Percentiles rank a stretch among this genome's conserved stretches.
Evolutionary conservation across 352 stramenopile species (phyloP).

Genomic region (Globisporangium emineosum): DNA sequence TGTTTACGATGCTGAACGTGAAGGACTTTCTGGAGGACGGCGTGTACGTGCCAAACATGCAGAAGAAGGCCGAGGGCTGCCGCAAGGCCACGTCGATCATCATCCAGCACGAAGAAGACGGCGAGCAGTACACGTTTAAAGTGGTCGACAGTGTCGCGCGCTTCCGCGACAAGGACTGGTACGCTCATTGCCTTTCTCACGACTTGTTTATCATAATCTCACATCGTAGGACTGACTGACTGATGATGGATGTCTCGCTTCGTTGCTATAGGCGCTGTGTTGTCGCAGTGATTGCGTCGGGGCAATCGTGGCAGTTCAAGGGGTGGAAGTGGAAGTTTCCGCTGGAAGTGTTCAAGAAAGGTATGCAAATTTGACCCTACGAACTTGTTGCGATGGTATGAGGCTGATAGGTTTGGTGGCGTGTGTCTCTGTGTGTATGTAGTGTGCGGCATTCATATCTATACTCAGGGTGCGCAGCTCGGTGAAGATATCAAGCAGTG

Average conservation of each 20-base stretch:
- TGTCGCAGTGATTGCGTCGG: slow-evolving; percentile 87
- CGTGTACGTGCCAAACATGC: slow-evolving; percentile 72
- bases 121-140: slow-evolving; percentile 83
- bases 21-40: slow-evolving; percentile 87
- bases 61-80: slow-evolving; percentile 83
- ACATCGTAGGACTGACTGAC: background rate
- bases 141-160: slow-evolving; percentile 85
- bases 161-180: slow-evolving; percentile 88
- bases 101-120: slow-evolving; percentile 80
- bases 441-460: slow-evolving; percentile 85
- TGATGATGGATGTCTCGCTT: background rate
- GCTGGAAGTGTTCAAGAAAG: slow-evolving; percentile 90
- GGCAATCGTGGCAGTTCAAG: slow-evolving; percentile 92
- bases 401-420: background rate
- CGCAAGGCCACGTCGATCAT: slow-evolving; percentile 82
- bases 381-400: background rate
- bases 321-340: slow-evolving; percentile 92
- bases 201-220: background rate
- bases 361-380: slow-evolving; percentile 22
- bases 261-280: slow-evolving; percentile 64
- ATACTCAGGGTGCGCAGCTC: slow-evolving; percentile 78
- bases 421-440: slow-evolving; percentile 8
- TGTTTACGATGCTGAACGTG: slow-evolving; percentile 89
- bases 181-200: slow-evolving; percentile 13
- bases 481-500: slow-evolving; percentile 86